phyloP scores from a whole-genome alignment of 352 stramenopile genomes.

The Albugo laibachii region DNA sequence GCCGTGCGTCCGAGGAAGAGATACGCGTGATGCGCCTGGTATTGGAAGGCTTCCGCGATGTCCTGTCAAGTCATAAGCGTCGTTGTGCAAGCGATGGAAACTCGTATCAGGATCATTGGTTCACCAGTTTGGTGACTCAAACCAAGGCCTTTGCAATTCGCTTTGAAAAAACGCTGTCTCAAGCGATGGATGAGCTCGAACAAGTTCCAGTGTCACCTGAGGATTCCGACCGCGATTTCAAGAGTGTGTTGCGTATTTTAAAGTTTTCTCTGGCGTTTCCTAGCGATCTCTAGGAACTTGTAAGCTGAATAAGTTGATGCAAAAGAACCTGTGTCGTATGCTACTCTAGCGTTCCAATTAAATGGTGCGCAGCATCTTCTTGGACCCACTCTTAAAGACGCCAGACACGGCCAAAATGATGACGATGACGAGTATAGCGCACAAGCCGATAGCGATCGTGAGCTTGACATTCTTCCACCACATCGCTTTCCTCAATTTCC shows the following conservation, averaged over 20 bases:
- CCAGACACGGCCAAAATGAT: conserved; percentile 51
- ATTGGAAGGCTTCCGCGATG: conserved; percentile 36
- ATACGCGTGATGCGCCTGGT: conserved; percentile 24
- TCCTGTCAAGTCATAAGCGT: conserved; percentile 55
- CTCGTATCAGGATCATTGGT: conserved; percentile 67
- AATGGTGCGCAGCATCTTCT: neutral
- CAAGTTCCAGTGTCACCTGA: conserved; percentile 27
- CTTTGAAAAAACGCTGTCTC: conserved; percentile 34
- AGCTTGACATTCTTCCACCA: conserved; percentile 78
- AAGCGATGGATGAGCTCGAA: conserved; percentile 27
- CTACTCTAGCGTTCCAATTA: neutral
- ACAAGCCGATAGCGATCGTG: conserved; percentile 37
- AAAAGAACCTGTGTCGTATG: no score
- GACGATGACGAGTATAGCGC: conserved; percentile 45
- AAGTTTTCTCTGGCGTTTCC: no score
- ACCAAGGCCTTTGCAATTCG: conserved; percentile 31
- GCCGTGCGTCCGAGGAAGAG: conserved; percentile 14
- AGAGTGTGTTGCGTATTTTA: conserved; percentile 20
- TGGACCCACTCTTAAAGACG: conserved; percentile 46
- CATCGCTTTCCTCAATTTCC: conserved; percentile 58
- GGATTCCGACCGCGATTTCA: conserved; percentile 38
- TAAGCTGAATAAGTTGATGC: no score
- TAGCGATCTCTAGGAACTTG: no score
- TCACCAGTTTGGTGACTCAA: conserved; percentile 39
- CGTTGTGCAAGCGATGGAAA: conserved; percentile 52